Conservation (phyloP, 805 yeast species). For the Spathaspora arborariae region DNA sequence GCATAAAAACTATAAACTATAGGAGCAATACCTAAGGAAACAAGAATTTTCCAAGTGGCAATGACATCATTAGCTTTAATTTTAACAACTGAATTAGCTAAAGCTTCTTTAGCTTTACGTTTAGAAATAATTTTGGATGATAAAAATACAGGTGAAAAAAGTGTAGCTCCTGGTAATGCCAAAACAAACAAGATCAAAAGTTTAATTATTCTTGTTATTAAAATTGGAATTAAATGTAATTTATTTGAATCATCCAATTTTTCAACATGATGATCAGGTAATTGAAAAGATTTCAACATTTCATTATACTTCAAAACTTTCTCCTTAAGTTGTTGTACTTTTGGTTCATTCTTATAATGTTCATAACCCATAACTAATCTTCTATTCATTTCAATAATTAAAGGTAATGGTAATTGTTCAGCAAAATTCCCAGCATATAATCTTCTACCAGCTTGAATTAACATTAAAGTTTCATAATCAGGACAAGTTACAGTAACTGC, state of each 20-base stretch:
- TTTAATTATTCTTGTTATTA: conserved; percentile 55
- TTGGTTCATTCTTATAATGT: conserved; percentile 67
- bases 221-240: conserved; percentile 45
- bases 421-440: conserved; percentile 75
- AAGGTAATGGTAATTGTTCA: conserved; percentile 69
- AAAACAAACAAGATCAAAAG: conserved; percentile 54
- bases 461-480: conserved; percentile 85
- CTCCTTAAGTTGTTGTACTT: conserved; percentile 54
- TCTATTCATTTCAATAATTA: conserved; percentile 88
- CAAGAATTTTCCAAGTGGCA: conserved; percentile 95
- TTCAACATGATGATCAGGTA: conserved; percentile 59
- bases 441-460: conserved; percentile 88
- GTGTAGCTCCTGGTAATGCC: conserved; percentile 82
- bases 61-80: conserved; percentile 90
- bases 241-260: conserved; percentile 51
- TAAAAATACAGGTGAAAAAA: conserved; percentile 86
- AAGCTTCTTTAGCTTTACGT: conserved; percentile 70
- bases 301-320: conserved; percentile 71
- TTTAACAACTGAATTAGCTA: conserved; percentile 85
- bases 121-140: conserved; percentile 72
- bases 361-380: conserved; percentile 79
- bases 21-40: conserved; percentile 87
- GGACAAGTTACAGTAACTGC: conserved; percentile 87
- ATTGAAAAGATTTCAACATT: conserved; percentile 43
- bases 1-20: conserved; percentile 80